These are phyloP conservation scores for Fraxinus angustifolia DNA, from an alignment of 305 asterid genomes.

Conservation along the genomic window DNA sequence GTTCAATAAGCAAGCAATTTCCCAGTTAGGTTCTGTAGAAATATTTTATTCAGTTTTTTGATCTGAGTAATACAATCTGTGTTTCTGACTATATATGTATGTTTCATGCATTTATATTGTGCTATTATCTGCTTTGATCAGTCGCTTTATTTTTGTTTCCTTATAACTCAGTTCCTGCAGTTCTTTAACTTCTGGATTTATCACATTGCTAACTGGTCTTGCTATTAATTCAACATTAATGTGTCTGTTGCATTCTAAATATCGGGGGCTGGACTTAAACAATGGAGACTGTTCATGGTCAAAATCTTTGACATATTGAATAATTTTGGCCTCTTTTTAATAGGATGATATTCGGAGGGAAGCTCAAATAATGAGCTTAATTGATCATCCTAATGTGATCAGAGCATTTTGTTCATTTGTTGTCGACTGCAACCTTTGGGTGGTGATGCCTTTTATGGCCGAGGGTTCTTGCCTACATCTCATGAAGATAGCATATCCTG, in stretches of 20 bases:
- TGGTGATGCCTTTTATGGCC: slow-evolving; percentile 95
- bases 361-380: slow-evolving; percentile 96
- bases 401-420: slow-evolving; percentile 89
- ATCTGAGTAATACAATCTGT: background rate
- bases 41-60: background rate
- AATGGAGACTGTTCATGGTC: background rate
- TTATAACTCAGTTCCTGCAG: background rate
- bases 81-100: background rate
- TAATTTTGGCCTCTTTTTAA: slow-evolving; percentile 17
- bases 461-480: slow-evolving; percentile 98
- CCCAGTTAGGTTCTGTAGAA: background rate
- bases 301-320: background rate
- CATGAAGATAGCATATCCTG: slow-evolving; percentile 92
- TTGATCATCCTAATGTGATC: slow-evolving; percentile 89
- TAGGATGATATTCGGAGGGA: slow-evolving; percentile 99
- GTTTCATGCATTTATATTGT: background rate
- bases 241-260: background rate
- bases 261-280: background rate
- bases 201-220: background rate
- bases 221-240: background rate
- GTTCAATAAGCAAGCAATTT: background rate
- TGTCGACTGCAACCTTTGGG: slow-evolving; percentile 94
- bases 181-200: background rate
- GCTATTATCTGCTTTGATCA: background rate
- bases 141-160: background rate